Base-by-base conservation (phyloP, 371 early-diverging fungal genomes). In the Nematocida sp. region DNA sequence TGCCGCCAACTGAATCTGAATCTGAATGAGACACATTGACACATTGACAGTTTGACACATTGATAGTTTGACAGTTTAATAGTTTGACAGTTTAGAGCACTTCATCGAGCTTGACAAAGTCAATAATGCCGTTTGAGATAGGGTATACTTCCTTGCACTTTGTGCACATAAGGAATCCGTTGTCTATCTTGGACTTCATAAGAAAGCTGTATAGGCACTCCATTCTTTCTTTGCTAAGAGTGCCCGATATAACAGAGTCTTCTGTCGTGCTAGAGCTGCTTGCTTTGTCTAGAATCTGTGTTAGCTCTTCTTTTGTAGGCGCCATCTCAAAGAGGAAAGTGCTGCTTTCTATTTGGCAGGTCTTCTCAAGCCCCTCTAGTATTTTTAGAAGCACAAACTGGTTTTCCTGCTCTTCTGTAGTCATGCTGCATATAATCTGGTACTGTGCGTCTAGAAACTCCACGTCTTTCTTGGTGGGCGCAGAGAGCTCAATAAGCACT, bases 381-480 rank as follows among this genome's bases (percentile, higher is more conserved):
- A 70, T 60, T 8, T 15, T 36, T 43, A 48, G 40, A 17, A 70
- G 43, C 19, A 60, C 56, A 50, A 45, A 70, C 5, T 60, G 21
- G 27, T 46, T 57, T 2, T 40, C 49, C 13, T 7, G 4, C 17
- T 43, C 13, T 27, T 70, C 60, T 5, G 5, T 56, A 8, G 17
- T 56, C 50, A 64, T 64, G 8, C 19, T 5, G 23, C 62, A 58
- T 3, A 70, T 70, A 8, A 19, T 29, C 13, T 46, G 23, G 11
- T 29, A 4, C 37, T 60, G 62, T 21, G 60, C 62, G 11, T 70
- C 63, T 50, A 70, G 29, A 7, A 70, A 34, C 11, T 46, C 48
- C n/a, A 70, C 3, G 15, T 56, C 48, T 37, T 70, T 21, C 11
- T 34, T 29, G 7, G 5, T 25, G 5, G 32, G 38, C 8, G 56